These are phyloP conservation scores for Guillardia theta DNA, from an alignment of 78 protist genomes.

Conservation along the genomic window DNA sequence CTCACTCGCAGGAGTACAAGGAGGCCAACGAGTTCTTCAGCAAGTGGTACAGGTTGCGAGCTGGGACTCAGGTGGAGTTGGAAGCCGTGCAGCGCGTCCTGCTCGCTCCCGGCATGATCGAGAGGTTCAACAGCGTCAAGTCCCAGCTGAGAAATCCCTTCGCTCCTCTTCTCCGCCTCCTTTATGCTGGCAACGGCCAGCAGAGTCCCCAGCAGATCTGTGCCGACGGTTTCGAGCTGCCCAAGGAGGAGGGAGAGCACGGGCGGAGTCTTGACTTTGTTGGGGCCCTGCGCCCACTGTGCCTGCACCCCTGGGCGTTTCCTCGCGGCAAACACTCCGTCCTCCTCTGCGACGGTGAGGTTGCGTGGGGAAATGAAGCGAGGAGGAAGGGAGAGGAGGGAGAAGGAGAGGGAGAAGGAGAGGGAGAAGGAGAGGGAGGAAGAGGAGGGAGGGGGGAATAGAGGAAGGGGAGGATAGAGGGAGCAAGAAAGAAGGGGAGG, in stretches of 20 bases:
- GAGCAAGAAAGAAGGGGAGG: no score
- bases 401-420: no score
- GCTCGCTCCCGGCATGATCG: not conserved
- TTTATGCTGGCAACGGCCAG: not conserved
- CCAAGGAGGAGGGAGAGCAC: not conserved
- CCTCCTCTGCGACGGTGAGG: not conserved
- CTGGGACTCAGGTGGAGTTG: not conserved
- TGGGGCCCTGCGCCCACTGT: not conserved
- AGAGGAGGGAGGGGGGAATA: no score
- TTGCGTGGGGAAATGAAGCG: no score
- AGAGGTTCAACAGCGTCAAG: not conserved
- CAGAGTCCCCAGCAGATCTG: not conserved
- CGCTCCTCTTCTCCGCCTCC: not conserved
- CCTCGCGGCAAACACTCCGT: not conserved
- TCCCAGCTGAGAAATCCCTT: not conserved
- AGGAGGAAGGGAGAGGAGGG: no score
- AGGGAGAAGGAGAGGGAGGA: no score
- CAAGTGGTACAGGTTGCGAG: not conserved
- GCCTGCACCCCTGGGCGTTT: not conserved
- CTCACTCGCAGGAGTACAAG: not conserved
- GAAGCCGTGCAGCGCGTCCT: not conserved
- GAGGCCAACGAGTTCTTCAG: not conserved
- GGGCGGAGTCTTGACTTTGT: not conserved
- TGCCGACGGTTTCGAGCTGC: not conserved
- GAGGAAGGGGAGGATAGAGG: no score